These are phyloP conservation scores for Colletotrichum phormii DNA, from an alignment of 2,329 filamentous ascomycete genomes.

Conservation along the genomic window DNA sequence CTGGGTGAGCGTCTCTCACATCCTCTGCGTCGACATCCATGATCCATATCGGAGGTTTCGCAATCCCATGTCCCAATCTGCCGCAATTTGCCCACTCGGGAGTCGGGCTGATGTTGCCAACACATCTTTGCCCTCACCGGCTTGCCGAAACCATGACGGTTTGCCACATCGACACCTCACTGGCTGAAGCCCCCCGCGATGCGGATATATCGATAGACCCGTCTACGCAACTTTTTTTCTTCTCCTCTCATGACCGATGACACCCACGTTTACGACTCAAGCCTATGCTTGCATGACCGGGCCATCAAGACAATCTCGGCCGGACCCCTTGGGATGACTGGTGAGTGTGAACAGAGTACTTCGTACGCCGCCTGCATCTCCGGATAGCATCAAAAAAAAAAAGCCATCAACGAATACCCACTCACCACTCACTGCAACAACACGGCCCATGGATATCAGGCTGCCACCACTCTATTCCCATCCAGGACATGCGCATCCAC, in stretches of 20 bases:
- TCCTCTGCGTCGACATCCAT: conserved; percentile 4
- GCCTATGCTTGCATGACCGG: conserved; percentile 15
- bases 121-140: conserved; percentile 2
- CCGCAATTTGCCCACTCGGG: conserved; percentile 16
- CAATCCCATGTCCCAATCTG: conserved; percentile 26
- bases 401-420: conserved; percentile 4
- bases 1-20: conserved; percentile 18
- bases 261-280: conserved; percentile 20
- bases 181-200: not conserved
- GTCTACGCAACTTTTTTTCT: not conserved
- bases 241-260: not conserved
- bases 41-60: conserved; percentile 32
- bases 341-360: not conserved
- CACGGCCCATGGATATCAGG: not conserved
- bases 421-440: not conserved
- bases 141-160: not conserved
- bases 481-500: conserved; percentile 19
- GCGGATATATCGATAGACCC: conserved; percentile 1
- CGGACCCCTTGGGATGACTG: conserved; percentile 12
- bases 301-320: conserved; percentile 5
- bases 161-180: not conserved
- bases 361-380: conserved; percentile 9
- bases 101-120: not conserved
- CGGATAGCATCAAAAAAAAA: conserved; percentile 16
- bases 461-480: conserved; percentile 17